Conservation (phyloP, 108 stramenopile genomes). For the Cyclostephanos tholiformis region DNA sequence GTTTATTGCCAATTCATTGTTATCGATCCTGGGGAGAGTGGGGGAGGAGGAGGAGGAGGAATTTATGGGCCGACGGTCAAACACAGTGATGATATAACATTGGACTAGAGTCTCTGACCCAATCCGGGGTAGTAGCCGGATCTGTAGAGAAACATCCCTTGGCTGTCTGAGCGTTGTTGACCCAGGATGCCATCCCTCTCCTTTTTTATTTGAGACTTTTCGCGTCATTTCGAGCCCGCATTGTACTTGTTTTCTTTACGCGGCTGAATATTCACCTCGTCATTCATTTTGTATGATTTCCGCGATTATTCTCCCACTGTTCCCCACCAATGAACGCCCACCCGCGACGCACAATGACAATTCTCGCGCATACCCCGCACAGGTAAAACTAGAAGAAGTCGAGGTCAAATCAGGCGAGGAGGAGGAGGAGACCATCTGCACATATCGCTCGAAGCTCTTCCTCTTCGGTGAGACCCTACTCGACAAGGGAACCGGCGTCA, state of each 20-base stretch:
- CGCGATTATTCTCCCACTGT: no score
- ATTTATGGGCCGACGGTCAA: background rate
- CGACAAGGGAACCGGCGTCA: constrained; percentile 96
- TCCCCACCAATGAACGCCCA: background rate
- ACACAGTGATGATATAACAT: background rate
- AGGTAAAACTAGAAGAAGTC: constrained; percentile 98
- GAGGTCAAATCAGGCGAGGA: constrained; percentile 98
- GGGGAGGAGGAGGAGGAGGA: background rate
- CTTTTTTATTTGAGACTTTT: background rate
- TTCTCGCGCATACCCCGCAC: constrained; percentile 8
- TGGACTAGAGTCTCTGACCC: constrained; percentile 11
- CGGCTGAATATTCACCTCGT: background rate
- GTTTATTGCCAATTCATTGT: background rate
- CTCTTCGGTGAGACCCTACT: constrained; percentile 96
- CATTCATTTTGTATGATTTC: no score
- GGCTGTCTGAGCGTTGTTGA: constrained; percentile 8
- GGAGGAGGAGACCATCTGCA: constrained; percentile 86
- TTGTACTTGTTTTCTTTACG: background rate
- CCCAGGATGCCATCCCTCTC: background rate
- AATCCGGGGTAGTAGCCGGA: constrained; percentile 10
- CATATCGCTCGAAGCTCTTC: constrained; percentile 93
- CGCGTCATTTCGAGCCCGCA: background rate
- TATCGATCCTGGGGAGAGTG: background rate
- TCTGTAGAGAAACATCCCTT: constrained; percentile 9
- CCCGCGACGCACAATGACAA: background rate